Conservation (phyloP, 768 basidiomycete genomes). For the Cantharellus cinnabarinus region DNA sequence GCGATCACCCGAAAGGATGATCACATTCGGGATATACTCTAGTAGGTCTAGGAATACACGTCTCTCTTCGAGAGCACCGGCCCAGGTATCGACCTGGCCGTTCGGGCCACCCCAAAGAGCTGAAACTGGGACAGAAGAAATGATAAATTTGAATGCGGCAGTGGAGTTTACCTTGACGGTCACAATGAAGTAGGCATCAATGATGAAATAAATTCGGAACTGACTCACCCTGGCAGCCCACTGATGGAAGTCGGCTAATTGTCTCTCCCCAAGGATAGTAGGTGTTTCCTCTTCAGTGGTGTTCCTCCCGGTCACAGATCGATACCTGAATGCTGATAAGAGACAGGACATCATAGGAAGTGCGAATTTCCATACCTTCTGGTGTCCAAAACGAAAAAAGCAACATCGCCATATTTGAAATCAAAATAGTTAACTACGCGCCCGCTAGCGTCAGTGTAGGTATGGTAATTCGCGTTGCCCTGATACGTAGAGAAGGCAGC, state of each 20-base stretch:
- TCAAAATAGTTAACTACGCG: conserved; percentile 33
- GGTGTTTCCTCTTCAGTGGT: conserved; percentile 16
- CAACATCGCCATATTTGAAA: conserved; percentile 43
- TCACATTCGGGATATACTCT: conserved; percentile 47
- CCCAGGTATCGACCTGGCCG: conserved; percentile 49
- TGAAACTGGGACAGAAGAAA: conserved; percentile 55
- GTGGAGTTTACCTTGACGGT: conserved; percentile 38
- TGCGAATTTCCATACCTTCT: conserved; percentile 26
- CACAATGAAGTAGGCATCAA: neutral
- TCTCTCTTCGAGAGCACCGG: conserved; percentile 40
- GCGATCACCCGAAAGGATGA: conserved; percentile 51
- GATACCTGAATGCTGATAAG: neutral
- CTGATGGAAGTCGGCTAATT: conserved; percentile 36
- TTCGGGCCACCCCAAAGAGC: conserved; percentile 42
- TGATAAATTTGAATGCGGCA: conserved; percentile 56
- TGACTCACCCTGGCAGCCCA: conserved; percentile 37
- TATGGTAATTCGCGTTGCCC: conserved; percentile 36
- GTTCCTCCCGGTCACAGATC: conserved; percentile 11
- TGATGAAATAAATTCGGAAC: neutral
- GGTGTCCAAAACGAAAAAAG: conserved; percentile 66
- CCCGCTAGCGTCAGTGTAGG: conserved; percentile 17
- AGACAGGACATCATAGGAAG: neutral
- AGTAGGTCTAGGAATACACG: conserved; percentile 33
- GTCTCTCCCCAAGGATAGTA: conserved; percentile 52
- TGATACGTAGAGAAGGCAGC: conserved; percentile 43